These are phyloP conservation scores for Fusarium marasasianum DNA, from an alignment of 2,329 filamentous ascomycete species.

Conservation along the genomic window DNA sequence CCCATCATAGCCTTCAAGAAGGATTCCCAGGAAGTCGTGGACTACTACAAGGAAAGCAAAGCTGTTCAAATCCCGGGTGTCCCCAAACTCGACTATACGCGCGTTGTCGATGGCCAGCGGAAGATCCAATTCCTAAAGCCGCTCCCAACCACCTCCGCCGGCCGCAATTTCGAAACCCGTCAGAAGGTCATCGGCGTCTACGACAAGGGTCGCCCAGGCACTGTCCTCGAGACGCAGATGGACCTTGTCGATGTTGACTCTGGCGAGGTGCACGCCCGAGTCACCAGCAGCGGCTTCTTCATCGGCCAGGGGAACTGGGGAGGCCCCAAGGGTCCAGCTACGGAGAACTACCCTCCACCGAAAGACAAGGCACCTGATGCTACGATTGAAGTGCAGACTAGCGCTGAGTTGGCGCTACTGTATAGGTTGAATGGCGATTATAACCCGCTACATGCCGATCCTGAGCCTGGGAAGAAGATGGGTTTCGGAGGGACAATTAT, in stretches of 20 bases:
- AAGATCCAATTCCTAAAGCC: conserved; percentile 50
- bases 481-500: conserved; percentile 58
- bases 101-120: conserved; percentile 54
- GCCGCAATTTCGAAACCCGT: conserved; percentile 51
- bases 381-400: conserved; percentile 50
- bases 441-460: conserved; percentile 58
- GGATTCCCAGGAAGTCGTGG: conserved; percentile 55
- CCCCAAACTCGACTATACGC: conserved; percentile 53
- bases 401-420: conserved; percentile 51
- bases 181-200: conserved; percentile 55
- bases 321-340: conserved; percentile 53
- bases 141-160: conserved; percentile 49
- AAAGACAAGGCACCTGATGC: conserved; percentile 49
- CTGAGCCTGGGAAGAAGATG: conserved; percentile 52
- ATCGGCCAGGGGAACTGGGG: conserved; percentile 58
- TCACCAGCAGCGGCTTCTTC: conserved; percentile 53
- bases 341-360: conserved; percentile 45
- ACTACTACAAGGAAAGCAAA: conserved; percentile 50
- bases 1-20: conserved; percentile 52
- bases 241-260: conserved; percentile 52
- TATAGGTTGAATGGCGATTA: conserved; percentile 60
- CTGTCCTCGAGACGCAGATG: conserved; percentile 51
- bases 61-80: conserved; percentile 50
- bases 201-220: conserved; percentile 48
- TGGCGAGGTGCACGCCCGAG: conserved; percentile 49